phyloP scores from a whole-genome alignment of 108 stramenopile species.

The Conticribra weissflogii region DNA sequence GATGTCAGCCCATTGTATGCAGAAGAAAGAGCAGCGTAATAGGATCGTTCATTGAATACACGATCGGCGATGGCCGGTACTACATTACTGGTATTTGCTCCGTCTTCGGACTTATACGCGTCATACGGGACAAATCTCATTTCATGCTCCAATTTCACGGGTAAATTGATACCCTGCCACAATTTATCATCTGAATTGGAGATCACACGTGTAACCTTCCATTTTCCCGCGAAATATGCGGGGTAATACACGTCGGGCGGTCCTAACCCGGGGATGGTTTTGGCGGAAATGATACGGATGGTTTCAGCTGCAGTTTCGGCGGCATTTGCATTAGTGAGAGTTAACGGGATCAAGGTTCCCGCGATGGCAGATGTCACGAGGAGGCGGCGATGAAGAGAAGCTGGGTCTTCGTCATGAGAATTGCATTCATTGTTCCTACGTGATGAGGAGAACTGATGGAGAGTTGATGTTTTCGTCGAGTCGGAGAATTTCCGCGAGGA shows the following conservation, averaged over 20 bases:
- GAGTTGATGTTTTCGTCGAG: too few relatives aligned
- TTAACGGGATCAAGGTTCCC: background rate
- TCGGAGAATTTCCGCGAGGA: too few relatives aligned
- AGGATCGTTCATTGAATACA: constrained; percentile 69
- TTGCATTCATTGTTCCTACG: too few relatives aligned
- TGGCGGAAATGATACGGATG: constrained; percentile 65
- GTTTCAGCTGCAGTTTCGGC: constrained; percentile 63
- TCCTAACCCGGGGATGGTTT: constrained; percentile 73
- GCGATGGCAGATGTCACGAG: background rate
- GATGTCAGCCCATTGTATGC: constrained; percentile 9
- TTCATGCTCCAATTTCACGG: constrained; percentile 51
- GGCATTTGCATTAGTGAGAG: constrained; percentile 13
- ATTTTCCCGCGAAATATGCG: constrained; percentile 56
- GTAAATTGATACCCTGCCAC: constrained; percentile 17
- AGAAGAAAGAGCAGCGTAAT: constrained; percentile 40
- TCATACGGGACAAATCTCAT: constrained; percentile 66
- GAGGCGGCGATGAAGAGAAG: background rate
- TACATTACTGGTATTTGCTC: constrained; percentile 10
- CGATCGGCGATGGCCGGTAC: constrained; percentile 74
- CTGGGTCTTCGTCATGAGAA: too few relatives aligned
- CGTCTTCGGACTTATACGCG: constrained; percentile 7
- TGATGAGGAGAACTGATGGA: too few relatives aligned
- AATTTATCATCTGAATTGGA: constrained; percentile 43
- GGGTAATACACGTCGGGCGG: constrained; percentile 80
- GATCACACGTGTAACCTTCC: constrained; percentile 65